Evolutionary conservation across 1,139 yeast genomes (phyloP).

Genomic region (Protomyces macrosporus): DNA sequence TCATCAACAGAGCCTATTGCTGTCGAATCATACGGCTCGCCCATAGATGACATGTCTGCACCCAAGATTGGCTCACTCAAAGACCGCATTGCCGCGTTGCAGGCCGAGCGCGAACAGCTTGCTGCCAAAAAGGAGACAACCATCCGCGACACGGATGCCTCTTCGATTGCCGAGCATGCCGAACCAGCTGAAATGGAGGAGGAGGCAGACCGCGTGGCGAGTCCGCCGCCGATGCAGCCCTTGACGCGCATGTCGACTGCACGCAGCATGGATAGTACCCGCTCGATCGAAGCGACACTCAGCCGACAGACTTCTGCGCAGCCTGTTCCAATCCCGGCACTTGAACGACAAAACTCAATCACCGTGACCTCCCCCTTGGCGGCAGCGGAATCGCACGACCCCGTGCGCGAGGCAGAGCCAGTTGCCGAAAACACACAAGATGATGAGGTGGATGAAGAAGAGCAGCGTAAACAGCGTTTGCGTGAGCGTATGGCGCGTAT

Average conservation of each 20-base stretch:
- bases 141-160: not conserved
- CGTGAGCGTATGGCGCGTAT: slow-evolving; percentile 95
- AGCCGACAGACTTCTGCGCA: not conserved
- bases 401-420: slow-evolving; percentile 37
- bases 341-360: not conserved
- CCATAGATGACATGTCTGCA: not conserved
- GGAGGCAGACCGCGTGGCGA: not conserved
- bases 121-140: not conserved
- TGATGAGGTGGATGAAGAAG: slow-evolving; percentile 65
- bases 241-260: not conserved
- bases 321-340: not conserved
- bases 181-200: not conserved
- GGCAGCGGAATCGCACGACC: slow-evolving; percentile 32
- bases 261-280: not conserved
- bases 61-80: slow-evolving; percentile 19
- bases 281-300: not conserved
- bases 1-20: not conserved
- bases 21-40: not conserved
- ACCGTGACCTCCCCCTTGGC: slow-evolving; percentile 11
- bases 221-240: not conserved
- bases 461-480: slow-evolving; percentile 66
- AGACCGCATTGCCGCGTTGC: slow-evolving; percentile 22
- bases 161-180: not conserved
- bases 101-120: slow-evolving; percentile 9
- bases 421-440: slow-evolving; percentile 46